Percentiles rank a stretch among this genome's conserved stretches.
These are phyloP conservation scores for Micromonas pusilla DNA, from an alignment of 139 green algal species.

Conservation along the genomic window DNA sequence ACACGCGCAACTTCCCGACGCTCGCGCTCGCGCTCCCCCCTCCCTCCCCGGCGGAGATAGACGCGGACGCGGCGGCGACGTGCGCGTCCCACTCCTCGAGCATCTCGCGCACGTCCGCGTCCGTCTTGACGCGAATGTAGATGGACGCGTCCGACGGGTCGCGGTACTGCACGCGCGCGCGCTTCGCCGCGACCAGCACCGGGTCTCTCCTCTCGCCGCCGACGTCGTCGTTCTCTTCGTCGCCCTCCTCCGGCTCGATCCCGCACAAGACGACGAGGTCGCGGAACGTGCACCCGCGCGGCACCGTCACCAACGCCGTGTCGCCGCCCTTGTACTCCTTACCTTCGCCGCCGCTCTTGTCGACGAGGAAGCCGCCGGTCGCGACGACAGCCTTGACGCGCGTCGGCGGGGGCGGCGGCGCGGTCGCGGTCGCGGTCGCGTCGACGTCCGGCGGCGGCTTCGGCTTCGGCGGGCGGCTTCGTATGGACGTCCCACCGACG, in stretches of 20 bases:
- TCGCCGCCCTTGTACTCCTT: conserved; percentile 1
- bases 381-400: neutral
- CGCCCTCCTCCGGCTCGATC: neutral
- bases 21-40: too few relatives aligned
- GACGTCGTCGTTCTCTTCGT: too few relatives aligned
- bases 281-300: neutral
- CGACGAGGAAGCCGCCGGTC: conserved; percentile 1
- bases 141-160: neutral
- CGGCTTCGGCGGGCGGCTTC: too few relatives aligned
- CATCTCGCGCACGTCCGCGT: neutral
- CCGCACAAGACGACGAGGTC: neutral
- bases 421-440: too few relatives aligned
- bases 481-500: too few relatives aligned
- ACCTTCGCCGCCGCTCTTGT: neutral
- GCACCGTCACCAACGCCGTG: neutral
- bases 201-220: too few relatives aligned
- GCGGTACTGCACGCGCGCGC: neutral
- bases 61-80: neutral
- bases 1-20: conserved; percentile 7
- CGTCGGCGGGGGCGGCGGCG: too few relatives aligned
- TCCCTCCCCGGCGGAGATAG: too few relatives aligned
- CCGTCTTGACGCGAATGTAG: conserved; percentile 1
- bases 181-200: too few relatives aligned
- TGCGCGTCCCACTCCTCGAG: conserved; percentile 10
- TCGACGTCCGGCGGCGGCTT: too few relatives aligned